Evolutionary conservation across 257 asterid species (phyloP), one percentile per base, ranked within the genome.

Genomic region (Ocimum tenuiflorum): DNA sequence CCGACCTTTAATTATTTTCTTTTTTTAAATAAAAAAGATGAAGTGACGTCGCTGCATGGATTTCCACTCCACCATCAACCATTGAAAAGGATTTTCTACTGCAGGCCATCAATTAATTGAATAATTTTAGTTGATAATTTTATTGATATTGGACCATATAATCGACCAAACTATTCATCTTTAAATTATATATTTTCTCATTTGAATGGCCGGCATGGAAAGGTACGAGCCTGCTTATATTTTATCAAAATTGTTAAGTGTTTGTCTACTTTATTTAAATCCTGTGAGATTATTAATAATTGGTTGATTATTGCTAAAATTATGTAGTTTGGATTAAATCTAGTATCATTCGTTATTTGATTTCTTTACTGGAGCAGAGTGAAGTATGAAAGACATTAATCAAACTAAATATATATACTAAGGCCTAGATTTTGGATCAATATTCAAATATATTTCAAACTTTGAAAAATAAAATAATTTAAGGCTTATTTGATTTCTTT

Each of bases 21-120:
- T 1, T 10, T 6, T 10, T 22, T 31, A 3, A 63, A 49, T n/a
- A 27, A 27, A 27, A 2, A 12, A n/a, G 7, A 11, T 53, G 56
- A 63, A 17, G 36, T 53, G 54, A 59, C 65, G 50, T 57, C 7
- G 64, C 5, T 63, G 74, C 72, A 70, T 74, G 72, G 31, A 31
- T 51, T 66, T 24, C 63, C 45, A 49, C 51, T 51, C 60, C 54
- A 65, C 63, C 68, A 17, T 45, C 56, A 18, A 72, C 41, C 63
- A 24, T 47, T 59, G 59, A 60, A 22, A 47, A 57, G 35, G 31
- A 23, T 46, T 41, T 65, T 69, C 54, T 60, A 47, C 54, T 49
- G 24, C 35, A 4, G 10, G 27, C 49, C 49, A 53, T 70, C 33
- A 75, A 35, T 35, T 39, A 3, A 24, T n/a, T n/a, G n/a, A n/a